These are phyloP conservation scores for Trametes sanguinea DNA, from an alignment of 768 basidiomycete species.

Conservation along the genomic window DNA sequence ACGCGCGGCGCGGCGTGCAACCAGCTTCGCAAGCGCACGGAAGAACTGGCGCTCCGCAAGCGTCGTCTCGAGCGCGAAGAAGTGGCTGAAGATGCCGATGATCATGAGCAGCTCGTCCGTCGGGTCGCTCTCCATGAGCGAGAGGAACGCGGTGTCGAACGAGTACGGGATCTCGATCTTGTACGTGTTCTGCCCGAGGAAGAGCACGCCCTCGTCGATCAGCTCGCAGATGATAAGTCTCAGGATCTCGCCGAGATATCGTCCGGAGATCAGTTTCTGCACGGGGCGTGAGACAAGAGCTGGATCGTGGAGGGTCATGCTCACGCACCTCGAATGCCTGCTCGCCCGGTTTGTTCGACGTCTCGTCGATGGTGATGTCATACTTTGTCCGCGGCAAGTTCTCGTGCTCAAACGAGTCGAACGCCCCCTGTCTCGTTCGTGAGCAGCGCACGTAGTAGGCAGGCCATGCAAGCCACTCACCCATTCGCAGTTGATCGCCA, in stretches of 20 bases:
- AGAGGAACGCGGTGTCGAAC: conserved; percentile 96
- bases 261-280: conserved; percentile 93
- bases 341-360: conserved; percentile 95
- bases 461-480: conserved; percentile 38
- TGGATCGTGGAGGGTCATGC: background rate
- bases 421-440: conserved; percentile 69
- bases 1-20: conserved; percentile 89
- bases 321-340: conserved; percentile 87
- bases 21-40: conserved; percentile 87
- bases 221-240: conserved; percentile 94
- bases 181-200: conserved; percentile 98
- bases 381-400: conserved; percentile 95
- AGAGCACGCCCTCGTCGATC: conserved; percentile 94
- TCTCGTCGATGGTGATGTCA: conserved; percentile 88
- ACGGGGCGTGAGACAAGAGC: background rate
- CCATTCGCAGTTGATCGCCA: conserved; percentile 99
- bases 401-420: conserved; percentile 94
- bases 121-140: conserved; percentile 94
- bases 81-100: conserved; percentile 96
- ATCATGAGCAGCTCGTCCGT: conserved; percentile 97
- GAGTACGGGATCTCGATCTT: conserved; percentile 93
- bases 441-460: background rate
- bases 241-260: conserved; percentile 95
- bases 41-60: conserved; percentile 97
- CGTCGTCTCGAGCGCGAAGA: conserved; percentile 95